These are phyloP conservation scores for Babesia ovis DNA, from an alignment of 169 alveolate genomes.

Conservation along the genomic window DNA sequence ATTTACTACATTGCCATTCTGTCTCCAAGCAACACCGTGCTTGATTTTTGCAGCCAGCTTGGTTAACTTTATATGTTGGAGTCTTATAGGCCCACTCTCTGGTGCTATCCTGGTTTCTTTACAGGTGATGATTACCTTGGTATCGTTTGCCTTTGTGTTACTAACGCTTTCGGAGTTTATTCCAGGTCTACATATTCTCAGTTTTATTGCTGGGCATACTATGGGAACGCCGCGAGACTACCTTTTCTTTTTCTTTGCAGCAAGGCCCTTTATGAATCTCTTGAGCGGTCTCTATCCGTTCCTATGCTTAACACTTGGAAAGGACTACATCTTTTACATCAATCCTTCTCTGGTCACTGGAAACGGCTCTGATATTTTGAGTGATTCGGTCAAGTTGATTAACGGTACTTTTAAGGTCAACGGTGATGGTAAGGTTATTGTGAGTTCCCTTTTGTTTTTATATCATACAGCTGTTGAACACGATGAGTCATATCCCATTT, in stretches of 20 bases:
- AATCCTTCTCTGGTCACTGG: slow-evolving; percentile 56
- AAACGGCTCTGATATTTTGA: slow-evolving; percentile 20
- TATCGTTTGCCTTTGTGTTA: slow-evolving; percentile 40
- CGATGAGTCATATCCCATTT: slow-evolving; percentile 51
- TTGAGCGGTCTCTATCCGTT: slow-evolving; percentile 61
- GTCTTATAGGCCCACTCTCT: slow-evolving; percentile 34
- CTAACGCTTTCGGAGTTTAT: slow-evolving; percentile 36
- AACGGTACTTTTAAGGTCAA: slow-evolving; percentile 34
- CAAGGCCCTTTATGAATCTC: slow-evolving; percentile 55
- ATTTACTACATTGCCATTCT: neutral
- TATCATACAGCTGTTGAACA: slow-evolving; percentile 5
- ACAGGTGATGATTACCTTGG: slow-evolving; percentile 18
- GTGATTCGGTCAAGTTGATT: slow-evolving; percentile 41
- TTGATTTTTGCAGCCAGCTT: slow-evolving; percentile 30
- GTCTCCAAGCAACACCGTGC: slow-evolving; percentile 2
- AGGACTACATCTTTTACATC: slow-evolving; percentile 45
- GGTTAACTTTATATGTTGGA: slow-evolving; percentile 53
- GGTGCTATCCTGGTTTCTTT: slow-evolving; percentile 42
- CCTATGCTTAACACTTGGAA: slow-evolving; percentile 61
- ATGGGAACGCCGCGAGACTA: slow-evolving; percentile 60
- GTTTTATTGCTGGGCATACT: slow-evolving; percentile 30
- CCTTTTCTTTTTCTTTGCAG: slow-evolving; percentile 38
- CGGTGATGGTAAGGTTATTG: slow-evolving; percentile 8
- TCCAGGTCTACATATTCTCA: slow-evolving; percentile 35
- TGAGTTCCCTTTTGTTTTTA: no score